Conservation (phyloP, 176 grass and related monocot genomes). For the Phyllostachys edulis region DNA sequence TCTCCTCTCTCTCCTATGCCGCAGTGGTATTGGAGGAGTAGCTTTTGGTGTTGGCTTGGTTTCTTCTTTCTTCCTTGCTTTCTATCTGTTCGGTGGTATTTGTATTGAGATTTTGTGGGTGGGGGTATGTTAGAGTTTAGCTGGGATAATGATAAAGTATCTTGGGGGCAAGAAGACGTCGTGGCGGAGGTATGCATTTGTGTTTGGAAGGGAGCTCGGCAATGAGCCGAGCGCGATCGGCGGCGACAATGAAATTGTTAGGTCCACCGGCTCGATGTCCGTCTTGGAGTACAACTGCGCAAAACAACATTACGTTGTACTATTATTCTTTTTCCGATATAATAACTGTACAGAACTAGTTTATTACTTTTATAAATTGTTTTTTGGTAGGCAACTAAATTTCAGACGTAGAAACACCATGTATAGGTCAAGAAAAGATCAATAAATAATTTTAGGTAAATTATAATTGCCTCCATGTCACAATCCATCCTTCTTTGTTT, state of each 20-base stretch:
- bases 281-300: background rate
- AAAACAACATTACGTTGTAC: background rate
- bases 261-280: constrained; percentile 39
- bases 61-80: constrained; percentile 19
- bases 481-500: background rate
- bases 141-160: constrained; percentile 52
- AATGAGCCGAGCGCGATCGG: background rate
- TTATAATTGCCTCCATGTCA: background rate
- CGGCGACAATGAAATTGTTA: constrained; percentile 22
- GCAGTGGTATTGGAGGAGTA: background rate
- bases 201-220: constrained; percentile 37
- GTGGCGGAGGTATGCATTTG: constrained; percentile 46
- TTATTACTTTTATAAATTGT: background rate
- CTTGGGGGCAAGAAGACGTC: constrained; percentile 16
- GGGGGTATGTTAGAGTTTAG: constrained; percentile 48
- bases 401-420: background rate
- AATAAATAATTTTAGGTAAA: background rate
- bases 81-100: constrained; percentile 54
- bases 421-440: background rate
- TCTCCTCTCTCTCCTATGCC: background rate
- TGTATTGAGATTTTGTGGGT: constrained; percentile 46
- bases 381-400: background rate
- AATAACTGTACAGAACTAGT: background rate
- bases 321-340: background rate
- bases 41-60: constrained; percentile 47